Evolutionary conservation across 2,329 filamentous ascomycete genomes (phyloP).

Genomic region (Pyricularia sp.): DNA sequence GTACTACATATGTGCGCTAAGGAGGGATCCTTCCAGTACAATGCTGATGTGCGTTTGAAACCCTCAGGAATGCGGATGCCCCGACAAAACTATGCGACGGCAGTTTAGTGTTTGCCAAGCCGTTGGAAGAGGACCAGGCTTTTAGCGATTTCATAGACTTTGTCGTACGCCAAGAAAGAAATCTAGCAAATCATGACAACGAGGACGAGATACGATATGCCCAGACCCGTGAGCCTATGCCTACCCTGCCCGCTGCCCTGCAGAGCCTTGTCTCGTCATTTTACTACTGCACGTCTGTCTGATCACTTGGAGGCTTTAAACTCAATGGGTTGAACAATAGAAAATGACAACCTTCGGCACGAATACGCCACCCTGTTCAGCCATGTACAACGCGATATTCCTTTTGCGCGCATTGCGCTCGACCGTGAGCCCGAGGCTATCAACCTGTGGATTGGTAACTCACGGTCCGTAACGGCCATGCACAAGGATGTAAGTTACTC

Average conservation of each 20-base stretch:
- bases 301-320: background rate
- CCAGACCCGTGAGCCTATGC: conserved; percentile 49
- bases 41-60: background rate
- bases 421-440: conserved; percentile 55
- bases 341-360: conserved; percentile 68
- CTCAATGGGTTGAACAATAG: conserved; percentile 15
- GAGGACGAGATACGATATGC: conserved; percentile 52
- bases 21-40: background rate
- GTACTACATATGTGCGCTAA: background rate
- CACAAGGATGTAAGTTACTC: conserved; percentile 63
- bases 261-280: background rate
- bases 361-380: conserved; percentile 54
- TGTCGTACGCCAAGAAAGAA: conserved; percentile 43
- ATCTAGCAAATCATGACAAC: conserved; percentile 14
- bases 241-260: background rate
- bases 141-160: conserved; percentile 52
- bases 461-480: conserved; percentile 53
- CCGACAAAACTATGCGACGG: conserved; percentile 27
- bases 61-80: conserved; percentile 33
- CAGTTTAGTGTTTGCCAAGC: conserved; percentile 51
- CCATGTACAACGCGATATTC: conserved; percentile 50
- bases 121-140: conserved; percentile 49
- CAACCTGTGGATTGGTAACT: conserved; percentile 74
- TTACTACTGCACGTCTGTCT: background rate
- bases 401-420: conserved; percentile 62